Evolutionary conservation across 225 moss, liverwort and hornwort genomes (phyloP), one percentile per base, ranked within the genome.

Genomic region (Sphagnum tenellum): DNA sequence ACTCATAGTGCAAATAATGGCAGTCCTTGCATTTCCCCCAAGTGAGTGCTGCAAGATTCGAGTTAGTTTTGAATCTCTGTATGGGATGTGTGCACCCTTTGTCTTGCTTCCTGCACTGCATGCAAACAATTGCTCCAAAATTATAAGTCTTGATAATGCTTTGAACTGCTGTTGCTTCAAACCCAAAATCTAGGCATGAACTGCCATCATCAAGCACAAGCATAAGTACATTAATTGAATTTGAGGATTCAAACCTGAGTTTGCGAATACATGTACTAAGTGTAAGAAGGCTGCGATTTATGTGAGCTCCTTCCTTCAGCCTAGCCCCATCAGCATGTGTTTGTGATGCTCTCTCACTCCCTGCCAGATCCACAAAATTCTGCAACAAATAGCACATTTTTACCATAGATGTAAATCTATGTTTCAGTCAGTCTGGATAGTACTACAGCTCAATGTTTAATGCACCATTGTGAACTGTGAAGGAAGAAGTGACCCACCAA

Each of bases 1-100:
- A 66, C 98, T 92, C 93, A 98, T 87, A 56, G 98, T 98, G 74
- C 98, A 98, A 67, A 98, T 98, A n/a, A 98, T 98, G 10, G 98
- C 98, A 50, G 98, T 98, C 70, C 93, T 83, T 50, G 98, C 98
- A 69, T 98, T 98, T 45, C 98, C 98, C 61, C 98, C 98, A 11
- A 98, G 79, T 0, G 98, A 98, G 62, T 98, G 93, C 77, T 98
- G 98, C 46, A 98, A 64, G 69, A 98, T 98, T 72, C 98, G 85
- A 3, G 98, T 98, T 44, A 98, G 77, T 76, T 98, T 98, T 46
- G 98, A 98, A 60, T 98, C 98, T 70, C 98, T 90, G 68, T 98
- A 98, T 9, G 98, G 98, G 57, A 98, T 86, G 61, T 98, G 98
- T 44, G 77, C 93, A 68, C 52, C 65, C 72, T 88, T 98, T 48